Evolutionary conservation across 768 basidiomycete species (phyloP).

Genomic region (Lentinus brumalis): DNA sequence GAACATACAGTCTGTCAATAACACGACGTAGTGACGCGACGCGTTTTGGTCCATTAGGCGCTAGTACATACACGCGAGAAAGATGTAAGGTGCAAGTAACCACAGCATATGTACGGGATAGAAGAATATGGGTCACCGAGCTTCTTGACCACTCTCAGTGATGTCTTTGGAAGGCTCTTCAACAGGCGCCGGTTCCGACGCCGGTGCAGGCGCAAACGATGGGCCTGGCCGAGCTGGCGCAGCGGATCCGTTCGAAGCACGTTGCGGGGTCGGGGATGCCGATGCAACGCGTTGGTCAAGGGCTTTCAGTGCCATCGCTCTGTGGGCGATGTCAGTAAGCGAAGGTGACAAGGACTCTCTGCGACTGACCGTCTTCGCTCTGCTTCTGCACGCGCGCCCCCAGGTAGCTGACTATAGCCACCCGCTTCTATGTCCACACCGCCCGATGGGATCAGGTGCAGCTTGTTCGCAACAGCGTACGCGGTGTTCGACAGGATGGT

Average conservation of each 20-base stretch:
- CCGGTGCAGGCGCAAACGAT: conserved; percentile 2
- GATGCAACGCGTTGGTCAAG: conserved; percentile 89
- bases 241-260: conserved; percentile 20
- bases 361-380: conserved; percentile 82
- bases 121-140: neutral
- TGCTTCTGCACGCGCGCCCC: conserved; percentile 92
- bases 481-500: conserved; percentile 66
- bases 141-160: neutral
- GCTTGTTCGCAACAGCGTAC: conserved; percentile 62
- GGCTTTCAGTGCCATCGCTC: conserved; percentile 95
- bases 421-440: conserved; percentile 71
- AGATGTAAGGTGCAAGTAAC: conserved; percentile 7
- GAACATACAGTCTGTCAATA: too few species aligned
- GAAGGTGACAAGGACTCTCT: neutral
- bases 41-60: conserved; percentile 15
- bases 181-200: neutral
- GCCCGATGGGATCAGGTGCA: conserved; percentile 74
- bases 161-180: conserved; percentile 3
- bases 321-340: conserved; percentile 33
- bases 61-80: conserved; percentile 20
- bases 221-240: conserved; percentile 9
- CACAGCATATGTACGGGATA: neutral
- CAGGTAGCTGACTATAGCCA: conserved; percentile 74
- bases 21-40: neutral
- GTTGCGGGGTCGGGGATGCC: conserved; percentile 34